Evolutionary conservation across 2,329 filamentous ascomycete species (phyloP).

Genomic region (Fusarium pseudonygamai): DNA sequence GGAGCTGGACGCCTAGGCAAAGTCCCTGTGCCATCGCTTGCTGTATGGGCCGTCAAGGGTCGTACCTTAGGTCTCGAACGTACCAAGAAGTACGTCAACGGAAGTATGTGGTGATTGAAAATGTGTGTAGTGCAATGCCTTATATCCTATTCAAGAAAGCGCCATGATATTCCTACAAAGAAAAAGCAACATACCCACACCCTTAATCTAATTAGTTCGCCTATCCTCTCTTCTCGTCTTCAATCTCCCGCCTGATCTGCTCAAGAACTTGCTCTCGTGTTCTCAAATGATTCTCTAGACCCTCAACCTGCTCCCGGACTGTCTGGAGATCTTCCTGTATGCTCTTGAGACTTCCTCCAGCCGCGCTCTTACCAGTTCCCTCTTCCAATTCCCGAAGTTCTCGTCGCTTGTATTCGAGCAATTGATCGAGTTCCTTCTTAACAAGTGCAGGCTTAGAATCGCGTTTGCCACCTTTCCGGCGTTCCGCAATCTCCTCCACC

Average conservation of each 20-base stretch:
- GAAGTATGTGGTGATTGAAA: slow-evolving; percentile 52
- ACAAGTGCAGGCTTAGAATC: slow-evolving; percentile 89
- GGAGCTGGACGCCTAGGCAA: slow-evolving; percentile 59
- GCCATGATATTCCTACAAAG: slow-evolving; percentile 43
- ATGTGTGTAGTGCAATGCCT: slow-evolving; percentile 31
- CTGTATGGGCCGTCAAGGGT: slow-evolving; percentile 62
- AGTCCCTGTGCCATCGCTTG: slow-evolving; percentile 60
- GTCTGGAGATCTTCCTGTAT: slow-evolving; percentile 87
- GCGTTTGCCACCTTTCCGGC: slow-evolving; percentile 69
- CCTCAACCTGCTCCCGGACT: slow-evolving; percentile 94
- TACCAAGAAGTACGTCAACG: slow-evolving; percentile 57
- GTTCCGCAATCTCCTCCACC: slow-evolving; percentile 78
- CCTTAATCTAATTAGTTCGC: slow-evolving; percentile 36
- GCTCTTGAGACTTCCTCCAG: slow-evolving; percentile 77
- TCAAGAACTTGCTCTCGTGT: slow-evolving; percentile 79
- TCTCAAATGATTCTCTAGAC: slow-evolving; percentile 82
- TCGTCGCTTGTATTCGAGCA: slow-evolving; percentile 93
- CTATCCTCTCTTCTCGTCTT: slow-evolving; percentile 78
- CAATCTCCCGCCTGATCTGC: slow-evolving; percentile 82
- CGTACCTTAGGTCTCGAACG: slow-evolving; percentile 59
- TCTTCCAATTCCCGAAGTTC: slow-evolving; percentile 79
- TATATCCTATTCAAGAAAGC: slow-evolving; percentile 42
- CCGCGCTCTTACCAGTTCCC: slow-evolving; percentile 73
- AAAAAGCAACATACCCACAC: slow-evolving; percentile 29
- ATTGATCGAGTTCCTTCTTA: slow-evolving; percentile 91